phyloP scores from a whole-genome alignment of 2,329 filamentous ascomycete genomes.

The Cladosporium sp. region DNA sequence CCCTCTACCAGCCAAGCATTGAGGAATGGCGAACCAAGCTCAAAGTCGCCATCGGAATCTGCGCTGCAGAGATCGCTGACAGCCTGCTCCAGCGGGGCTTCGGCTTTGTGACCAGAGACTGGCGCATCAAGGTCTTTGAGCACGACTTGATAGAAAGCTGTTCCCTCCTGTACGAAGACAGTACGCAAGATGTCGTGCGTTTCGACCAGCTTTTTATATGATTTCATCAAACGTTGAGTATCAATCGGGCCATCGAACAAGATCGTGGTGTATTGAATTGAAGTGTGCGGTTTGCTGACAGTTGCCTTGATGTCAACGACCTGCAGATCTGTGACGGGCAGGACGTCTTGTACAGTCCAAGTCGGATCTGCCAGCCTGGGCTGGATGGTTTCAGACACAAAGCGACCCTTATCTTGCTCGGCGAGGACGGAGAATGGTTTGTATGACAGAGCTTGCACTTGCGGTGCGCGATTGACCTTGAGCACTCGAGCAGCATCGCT shows the following conservation, averaged over 20 bases:
- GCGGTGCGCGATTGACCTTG: constrained; percentile 32
- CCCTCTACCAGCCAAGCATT: constrained; percentile 21
- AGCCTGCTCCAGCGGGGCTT: constrained; percentile 14
- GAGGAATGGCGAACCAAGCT: constrained; percentile 16
- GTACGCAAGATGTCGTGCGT: constrained; percentile 38
- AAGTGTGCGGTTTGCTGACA: constrained; percentile 55
- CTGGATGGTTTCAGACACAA: constrained; percentile 47
- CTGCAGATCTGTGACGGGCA: constrained; percentile 24
- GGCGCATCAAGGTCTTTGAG: constrained; percentile 19
- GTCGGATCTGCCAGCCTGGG: constrained; percentile 46
- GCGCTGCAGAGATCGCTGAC: constrained; percentile 11
- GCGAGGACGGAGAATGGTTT: constrained; percentile 52
- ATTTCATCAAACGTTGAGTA: constrained; percentile 43
- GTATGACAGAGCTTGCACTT: constrained; percentile 27
- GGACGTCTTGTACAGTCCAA: constrained; percentile 23
- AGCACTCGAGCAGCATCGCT: constrained; percentile 52
- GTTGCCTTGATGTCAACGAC: constrained; percentile 49
- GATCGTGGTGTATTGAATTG: constrained; percentile 61
- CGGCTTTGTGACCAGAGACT: constrained; percentile 16
- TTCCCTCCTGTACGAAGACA: constrained; percentile 26
- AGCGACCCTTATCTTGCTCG: constrained; percentile 36
- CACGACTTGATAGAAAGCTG: constrained; percentile 1
- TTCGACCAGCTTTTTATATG: constrained; percentile 54
- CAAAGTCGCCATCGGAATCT: constrained; percentile 11
- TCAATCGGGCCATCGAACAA: constrained; percentile 54